Conservation (phyloP, 2,329 filamentous ascomycete genomes). For the Aspergillus ibericus region DNA sequence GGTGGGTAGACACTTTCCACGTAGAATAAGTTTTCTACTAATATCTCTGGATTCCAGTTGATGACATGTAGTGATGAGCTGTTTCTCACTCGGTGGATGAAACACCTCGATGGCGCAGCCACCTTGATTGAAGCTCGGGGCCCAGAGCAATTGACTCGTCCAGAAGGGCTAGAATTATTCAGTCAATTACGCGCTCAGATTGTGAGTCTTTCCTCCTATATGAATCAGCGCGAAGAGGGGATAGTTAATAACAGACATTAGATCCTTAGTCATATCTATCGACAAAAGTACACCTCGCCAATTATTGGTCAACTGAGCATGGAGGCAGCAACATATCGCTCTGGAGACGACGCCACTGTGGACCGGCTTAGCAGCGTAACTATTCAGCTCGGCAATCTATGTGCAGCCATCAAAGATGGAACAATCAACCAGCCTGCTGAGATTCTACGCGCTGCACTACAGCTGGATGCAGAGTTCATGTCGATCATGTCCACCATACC, state of each 20-base stretch:
- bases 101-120: conserved; percentile 2
- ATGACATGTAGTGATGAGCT: background rate
- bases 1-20: background rate
- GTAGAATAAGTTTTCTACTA: background rate
- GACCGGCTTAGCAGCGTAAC: background rate
- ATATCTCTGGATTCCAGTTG: background rate
- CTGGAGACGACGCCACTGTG: background rate
- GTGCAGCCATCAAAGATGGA: background rate
- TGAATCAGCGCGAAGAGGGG: background rate
- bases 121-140: background rate
- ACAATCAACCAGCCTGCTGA: background rate
- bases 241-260: background rate
- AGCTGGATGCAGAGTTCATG: background rate
- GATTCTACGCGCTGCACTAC: background rate
- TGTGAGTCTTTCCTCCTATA: background rate
- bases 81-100: background rate
- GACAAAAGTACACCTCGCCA: background rate
- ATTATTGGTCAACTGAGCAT: background rate
- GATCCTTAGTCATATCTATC: background rate
- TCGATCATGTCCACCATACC: background rate
- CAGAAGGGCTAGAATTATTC: conserved; percentile 1
- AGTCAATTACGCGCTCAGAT: conserved; percentile 2
- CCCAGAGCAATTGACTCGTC: background rate
- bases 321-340: background rate
- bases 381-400: background rate